Base-by-base conservation (phyloP, 2,329 filamentous ascomycete species). In the Ophiobolus disseminans region DNA sequence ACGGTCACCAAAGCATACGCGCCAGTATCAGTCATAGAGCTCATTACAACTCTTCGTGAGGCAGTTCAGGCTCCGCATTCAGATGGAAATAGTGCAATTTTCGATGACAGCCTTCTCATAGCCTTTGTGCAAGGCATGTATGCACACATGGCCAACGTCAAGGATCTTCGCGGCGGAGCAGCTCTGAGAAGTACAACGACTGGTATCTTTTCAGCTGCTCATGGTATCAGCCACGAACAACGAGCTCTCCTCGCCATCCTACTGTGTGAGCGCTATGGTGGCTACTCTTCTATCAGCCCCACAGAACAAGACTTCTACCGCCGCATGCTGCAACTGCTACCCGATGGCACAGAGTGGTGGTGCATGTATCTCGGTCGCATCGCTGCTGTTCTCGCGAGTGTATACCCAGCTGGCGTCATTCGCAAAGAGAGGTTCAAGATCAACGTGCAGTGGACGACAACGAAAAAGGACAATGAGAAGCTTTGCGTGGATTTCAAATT, bases 181-280 rank as follows among this genome's bases (percentile, higher is more conserved):
- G 87, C 87, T 6, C 75, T 96, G n/a, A 86, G 91, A 60, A 79
- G 84, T 52, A 88, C 89, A 1, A 84, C 90, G 5, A 84, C 82
- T 1, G 85, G 89, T 0, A 75, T 88, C 26, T 79, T 92, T 39
- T 82, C 85, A 1, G 81, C 83, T 11, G 80, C 82, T 1, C 90
- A 93, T 30, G 90, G 90, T 0, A 74, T 95, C 20, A 86, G 85
- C 1, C 91, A 97, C 66, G 72, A 85, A 35, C 81, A 86, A 40
- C 83, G 91, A 10, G 87, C 89, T 0, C 72, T 89, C 2, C 77
- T 96, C 3, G 89, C 85, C 0, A 75, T 96, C 3, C 81, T 87
- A 1, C 78, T 90, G 1, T 91, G 86, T 58, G 85, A 88, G 36
- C 80, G 91, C 57, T 95, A 90, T 85, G 88, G 86, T 14, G 85